These are phyloP conservation scores for Rhizopus sp. DNA, from an alignment of 371 early-diverging fungal genomes.

Conservation along the genomic window DNA sequence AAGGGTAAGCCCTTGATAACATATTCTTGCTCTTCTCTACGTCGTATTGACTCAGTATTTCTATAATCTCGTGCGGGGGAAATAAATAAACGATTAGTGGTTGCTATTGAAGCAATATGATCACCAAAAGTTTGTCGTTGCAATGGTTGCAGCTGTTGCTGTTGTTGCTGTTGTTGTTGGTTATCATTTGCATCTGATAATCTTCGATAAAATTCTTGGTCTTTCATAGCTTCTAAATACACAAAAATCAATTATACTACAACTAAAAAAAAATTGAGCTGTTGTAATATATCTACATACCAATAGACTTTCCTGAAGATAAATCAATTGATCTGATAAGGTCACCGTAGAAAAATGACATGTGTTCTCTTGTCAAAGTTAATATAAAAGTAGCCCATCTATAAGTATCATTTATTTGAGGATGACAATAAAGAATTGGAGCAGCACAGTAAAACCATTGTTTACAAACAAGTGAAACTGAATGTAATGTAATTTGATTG, in stretches of 20 bases:
- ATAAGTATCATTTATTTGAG: constrained; percentile 53
- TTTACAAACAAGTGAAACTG: constrained; percentile 51
- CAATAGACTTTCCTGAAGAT: constrained; percentile 30
- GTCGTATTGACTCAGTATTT: no score
- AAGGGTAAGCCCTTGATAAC: constrained; percentile 21
- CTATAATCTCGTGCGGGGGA: no score
- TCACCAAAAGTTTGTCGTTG: not conserved
- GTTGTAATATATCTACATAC: constrained; percentile 13
- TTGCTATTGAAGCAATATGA: constrained; percentile 2
- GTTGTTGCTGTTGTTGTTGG: constrained; percentile 8
- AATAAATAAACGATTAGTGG: no score
- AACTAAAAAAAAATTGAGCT: not conserved
- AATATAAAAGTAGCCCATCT: constrained; percentile 65
- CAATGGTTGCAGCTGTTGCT: not conserved
- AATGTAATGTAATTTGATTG: constrained; percentile 41
- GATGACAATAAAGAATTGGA: constrained; percentile 53
- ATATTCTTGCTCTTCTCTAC: constrained; percentile 12
- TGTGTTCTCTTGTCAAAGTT: constrained; percentile 48
- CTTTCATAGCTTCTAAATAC: constrained; percentile 25
- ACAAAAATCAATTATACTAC: not conserved
- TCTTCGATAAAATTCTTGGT: constrained; percentile 23
- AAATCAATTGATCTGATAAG: constrained; percentile 37
- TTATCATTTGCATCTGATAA: constrained; percentile 9
- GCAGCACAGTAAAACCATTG: constrained; percentile 60
- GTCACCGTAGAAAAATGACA: constrained; percentile 34